A percentile compares a stretch with the other conserved stretches of the same genome.
These are phyloP conservation scores for Phialophora verrucosa DNA, from an alignment of 2,329 filamentous ascomycete species.

Conservation along the genomic window DNA sequence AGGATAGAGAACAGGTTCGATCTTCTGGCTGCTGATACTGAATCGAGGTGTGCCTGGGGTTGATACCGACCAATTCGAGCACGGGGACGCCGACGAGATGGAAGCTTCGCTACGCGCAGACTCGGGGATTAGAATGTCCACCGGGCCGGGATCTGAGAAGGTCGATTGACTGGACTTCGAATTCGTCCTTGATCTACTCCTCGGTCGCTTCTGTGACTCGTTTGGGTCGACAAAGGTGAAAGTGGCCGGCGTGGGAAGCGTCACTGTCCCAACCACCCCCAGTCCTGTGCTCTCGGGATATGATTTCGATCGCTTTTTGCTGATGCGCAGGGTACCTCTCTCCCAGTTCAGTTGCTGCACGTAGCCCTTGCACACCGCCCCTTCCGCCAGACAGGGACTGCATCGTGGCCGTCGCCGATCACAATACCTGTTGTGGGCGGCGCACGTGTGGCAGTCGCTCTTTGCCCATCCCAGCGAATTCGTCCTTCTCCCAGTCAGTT, in stretches of 20 bases:
- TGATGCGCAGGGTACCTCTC: slow-evolving; percentile 21
- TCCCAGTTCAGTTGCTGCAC: slow-evolving; percentile 38
- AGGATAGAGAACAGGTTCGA: slow-evolving; percentile 17
- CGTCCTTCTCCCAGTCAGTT: slow-evolving; percentile 30
- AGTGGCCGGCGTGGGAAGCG: slow-evolving; percentile 26
- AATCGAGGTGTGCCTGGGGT: slow-evolving; percentile 14
- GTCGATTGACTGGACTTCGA: slow-evolving; percentile 19
- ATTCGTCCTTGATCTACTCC: slow-evolving; percentile 24
- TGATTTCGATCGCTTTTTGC: slow-evolving; percentile 20
- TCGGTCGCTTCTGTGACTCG: slow-evolving; percentile 7
- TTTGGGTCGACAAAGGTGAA: slow-evolving; percentile 33
- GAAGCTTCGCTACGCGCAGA: slow-evolving; percentile 2
- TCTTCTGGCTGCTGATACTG: background rate
- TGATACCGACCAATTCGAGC: slow-evolving; percentile 15
- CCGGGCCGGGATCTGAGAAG: background rate
- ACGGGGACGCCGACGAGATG: slow-evolving; percentile 19
- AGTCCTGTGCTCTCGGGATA: slow-evolving; percentile 2
- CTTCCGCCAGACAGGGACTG: slow-evolving; percentile 34
- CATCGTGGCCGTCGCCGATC: slow-evolving; percentile 38
- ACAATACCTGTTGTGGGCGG: slow-evolving; percentile 29
- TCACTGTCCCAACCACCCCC: background rate
- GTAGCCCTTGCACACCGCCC: slow-evolving; percentile 36
- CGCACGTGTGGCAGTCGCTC: slow-evolving; percentile 38
- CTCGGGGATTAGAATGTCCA: background rate
- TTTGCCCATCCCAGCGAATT: slow-evolving; percentile 40